These are phyloP conservation scores for Podospora pseudocomata DNA, from an alignment of 495 filamentous ascomycete genomes.

Conservation along the genomic window DNA sequence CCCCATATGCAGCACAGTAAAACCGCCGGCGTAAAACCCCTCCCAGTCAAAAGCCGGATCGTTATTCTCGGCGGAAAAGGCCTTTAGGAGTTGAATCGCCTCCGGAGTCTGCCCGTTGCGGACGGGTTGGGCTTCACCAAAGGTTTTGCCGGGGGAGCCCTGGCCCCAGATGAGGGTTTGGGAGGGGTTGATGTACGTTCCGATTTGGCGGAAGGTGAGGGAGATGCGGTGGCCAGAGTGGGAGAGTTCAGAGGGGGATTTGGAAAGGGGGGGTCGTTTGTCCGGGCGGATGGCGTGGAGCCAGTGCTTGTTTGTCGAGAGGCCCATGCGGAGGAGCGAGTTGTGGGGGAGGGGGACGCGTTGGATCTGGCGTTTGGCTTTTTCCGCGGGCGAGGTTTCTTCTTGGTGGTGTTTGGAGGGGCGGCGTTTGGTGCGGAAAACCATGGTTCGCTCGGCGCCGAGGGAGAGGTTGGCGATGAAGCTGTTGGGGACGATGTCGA, in stretches of 20 bases:
- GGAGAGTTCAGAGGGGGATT: constrained; percentile 65
- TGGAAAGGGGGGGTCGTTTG: constrained; percentile 64
- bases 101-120: constrained; percentile 64
- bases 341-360: constrained; percentile 80
- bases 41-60: constrained; percentile 72
- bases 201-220: constrained; percentile 88
- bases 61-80: constrained; percentile 85
- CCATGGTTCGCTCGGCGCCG: constrained; percentile 88
- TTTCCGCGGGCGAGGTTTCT: not conserved
- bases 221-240: constrained; percentile 77
- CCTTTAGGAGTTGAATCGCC: constrained; percentile 65
- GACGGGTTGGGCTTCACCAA: constrained; percentile 54
- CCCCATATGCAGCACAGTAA: constrained; percentile 76
- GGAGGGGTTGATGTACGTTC: constrained; percentile 68
- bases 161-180: constrained; percentile 81
- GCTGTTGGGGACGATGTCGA: constrained; percentile 79
- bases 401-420: constrained; percentile 21
- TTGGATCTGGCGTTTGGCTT: constrained; percentile 41
- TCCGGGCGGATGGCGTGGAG: constrained; percentile 86
- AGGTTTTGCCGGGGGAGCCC: constrained; percentile 69
- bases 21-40: constrained; percentile 71
- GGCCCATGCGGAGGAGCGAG: constrained; percentile 78
- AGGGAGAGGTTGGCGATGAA: constrained; percentile 90
- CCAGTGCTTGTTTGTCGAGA: constrained; percentile 79
- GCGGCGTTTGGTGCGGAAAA: constrained; percentile 75